Evolutionary conservation across 2,329 filamentous ascomycete species (phyloP), one percentile per base, ranked within the genome.

Genomic region (Microdochium nivale): DNA sequence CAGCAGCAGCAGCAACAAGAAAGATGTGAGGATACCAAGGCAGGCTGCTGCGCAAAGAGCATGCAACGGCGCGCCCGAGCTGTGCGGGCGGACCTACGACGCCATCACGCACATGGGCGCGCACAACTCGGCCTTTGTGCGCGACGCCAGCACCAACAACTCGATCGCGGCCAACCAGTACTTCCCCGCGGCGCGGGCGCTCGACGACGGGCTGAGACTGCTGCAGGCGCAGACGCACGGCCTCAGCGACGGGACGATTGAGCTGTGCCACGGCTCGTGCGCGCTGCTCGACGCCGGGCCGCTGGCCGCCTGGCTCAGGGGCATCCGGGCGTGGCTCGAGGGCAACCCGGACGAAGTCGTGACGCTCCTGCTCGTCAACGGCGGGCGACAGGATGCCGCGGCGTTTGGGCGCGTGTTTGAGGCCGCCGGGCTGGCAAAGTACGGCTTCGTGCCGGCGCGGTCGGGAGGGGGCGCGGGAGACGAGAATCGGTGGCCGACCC

Each of bases 61-160:
- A 30, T 94, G 89, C 78, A 94, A 94, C 71, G 92, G 92, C 74
- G 90, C 86, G 1, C 86, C 87, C 0, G 71, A 76, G 44, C 78
- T 94, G 40, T 94, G 89, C 73, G 73, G 70, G 55, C 81, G 80
- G 56, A 70, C 79, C 19, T 94, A 94, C 72, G 84, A 82, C 70
- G 81, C 86, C 58, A 79, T 94, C 59, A 91, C 88, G 2, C 79
- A 91, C 65, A 80, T 92, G 62, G 87, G 87, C 23, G 86, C 86
- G 19, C 88, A 91, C 70, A 79, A 90, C 69, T 83, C 80, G 54
- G 76, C 87, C 11, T 91, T 90, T 64, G 67, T 90, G 44, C 76
- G 86, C 49, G 83, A 89, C 60, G 65, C 70, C 25, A 77, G 75
- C 51, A 86, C 81, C 1, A 72, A 70, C 54, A 80, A 84, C 65